Conservation (phyloP, 2,329 filamentous ascomycete genomes). For the Aspergillus brasiliensis region DNA sequence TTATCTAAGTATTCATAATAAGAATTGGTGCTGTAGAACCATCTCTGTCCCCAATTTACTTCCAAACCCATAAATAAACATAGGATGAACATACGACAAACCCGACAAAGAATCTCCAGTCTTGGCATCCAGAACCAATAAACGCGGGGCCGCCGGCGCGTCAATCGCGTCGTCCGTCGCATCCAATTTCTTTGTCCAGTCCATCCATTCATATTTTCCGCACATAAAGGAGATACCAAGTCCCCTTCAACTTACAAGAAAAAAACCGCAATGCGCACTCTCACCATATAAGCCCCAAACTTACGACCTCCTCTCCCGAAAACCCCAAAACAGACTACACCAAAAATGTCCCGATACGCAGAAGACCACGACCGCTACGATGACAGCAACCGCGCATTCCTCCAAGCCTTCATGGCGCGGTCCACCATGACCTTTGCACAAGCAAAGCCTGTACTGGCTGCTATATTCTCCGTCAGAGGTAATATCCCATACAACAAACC, state of each 20-base stretch:
- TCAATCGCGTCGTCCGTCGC: constrained; percentile 14
- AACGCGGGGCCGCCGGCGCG: constrained; percentile 10
- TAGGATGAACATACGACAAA: too few relatives aligned
- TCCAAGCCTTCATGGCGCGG: constrained; percentile 82
- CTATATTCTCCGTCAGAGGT: constrained; percentile 67
- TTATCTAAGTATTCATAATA: too few relatives aligned
- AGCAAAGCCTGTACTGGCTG: constrained; percentile 72
- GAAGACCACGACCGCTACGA: constrained; percentile 47
- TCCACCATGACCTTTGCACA: constrained; percentile 76
- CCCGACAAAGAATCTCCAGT: constrained; percentile 2
- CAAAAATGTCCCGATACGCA: constrained; percentile 12
- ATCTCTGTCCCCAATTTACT: neutral
- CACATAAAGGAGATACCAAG: neutral
- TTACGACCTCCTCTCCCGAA: neutral
- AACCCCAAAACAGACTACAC: neutral
- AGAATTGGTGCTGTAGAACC: neutral
- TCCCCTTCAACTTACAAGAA: neutral
- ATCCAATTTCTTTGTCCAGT: neutral
- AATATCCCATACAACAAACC: neutral
- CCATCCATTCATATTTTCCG: neutral
- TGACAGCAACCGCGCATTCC: constrained; percentile 79
- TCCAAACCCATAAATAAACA: too few relatives aligned
- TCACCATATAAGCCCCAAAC: neutral
- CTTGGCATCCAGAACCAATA: constrained; percentile 14
- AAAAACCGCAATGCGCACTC: neutral